Conservation (phyloP, 805 yeast genomes). For the Kuraishia capsulata region DNA sequence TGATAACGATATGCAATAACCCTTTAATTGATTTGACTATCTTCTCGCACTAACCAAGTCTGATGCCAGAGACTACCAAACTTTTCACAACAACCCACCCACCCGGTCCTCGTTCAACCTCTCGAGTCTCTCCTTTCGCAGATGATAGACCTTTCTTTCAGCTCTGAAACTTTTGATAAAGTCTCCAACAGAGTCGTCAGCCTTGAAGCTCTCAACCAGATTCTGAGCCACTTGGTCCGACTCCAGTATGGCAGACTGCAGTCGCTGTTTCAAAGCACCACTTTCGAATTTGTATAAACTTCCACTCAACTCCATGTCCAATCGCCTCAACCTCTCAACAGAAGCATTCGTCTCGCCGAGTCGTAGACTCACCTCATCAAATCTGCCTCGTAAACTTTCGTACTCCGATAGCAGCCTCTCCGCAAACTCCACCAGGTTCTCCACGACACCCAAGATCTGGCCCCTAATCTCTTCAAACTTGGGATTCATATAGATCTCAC, state of each 20-base stretch:
- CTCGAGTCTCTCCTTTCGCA: slow-evolving; percentile 34
- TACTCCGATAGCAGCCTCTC: not conserved
- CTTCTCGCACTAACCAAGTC: too few species aligned
- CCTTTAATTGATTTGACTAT: too few species aligned
- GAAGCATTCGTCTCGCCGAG: not conserved
- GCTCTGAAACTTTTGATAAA: slow-evolving; percentile 33
- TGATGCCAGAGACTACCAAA: too few species aligned
- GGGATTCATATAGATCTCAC: not conserved
- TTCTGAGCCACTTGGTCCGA: not conserved
- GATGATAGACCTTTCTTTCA: slow-evolving; percentile 32
- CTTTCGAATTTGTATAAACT: not conserved
- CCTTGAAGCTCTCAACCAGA: not conserved
- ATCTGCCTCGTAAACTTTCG: not conserved
- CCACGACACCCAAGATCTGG: not conserved
- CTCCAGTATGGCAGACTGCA: not conserved
- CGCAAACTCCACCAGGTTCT: not conserved
- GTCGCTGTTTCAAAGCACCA: not conserved
- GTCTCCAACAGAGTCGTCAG: slow-evolving; percentile 12
- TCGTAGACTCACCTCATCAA: not conserved
- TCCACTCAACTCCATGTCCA: not conserved
- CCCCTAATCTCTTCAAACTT: slow-evolving; percentile 14
- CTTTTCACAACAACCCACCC: slow-evolving; percentile 16
- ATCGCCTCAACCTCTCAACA: not conserved
- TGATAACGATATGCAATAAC: too few species aligned
- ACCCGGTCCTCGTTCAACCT: slow-evolving; percentile 38